Base-by-base conservation (phyloP, 352 stramenopile genomes). In the Albugo laibachii region DNA sequence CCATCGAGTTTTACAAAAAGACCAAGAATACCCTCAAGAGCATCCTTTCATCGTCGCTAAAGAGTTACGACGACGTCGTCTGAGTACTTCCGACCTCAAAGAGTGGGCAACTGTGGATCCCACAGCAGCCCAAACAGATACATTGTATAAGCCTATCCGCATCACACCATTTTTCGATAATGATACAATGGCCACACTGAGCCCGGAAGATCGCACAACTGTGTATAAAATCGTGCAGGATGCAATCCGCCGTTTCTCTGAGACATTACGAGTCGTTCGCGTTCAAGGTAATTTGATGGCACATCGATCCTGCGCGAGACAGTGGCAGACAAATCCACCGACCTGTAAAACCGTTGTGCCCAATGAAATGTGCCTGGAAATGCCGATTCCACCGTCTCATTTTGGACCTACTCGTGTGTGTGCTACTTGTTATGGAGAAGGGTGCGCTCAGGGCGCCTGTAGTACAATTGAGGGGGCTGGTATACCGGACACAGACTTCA, bases 151-250 rank as follows among this genome's bases (percentile, higher is more conserved):
- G 11, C 49, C 69, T 1, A 78, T 83, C 34, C 67, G 71, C 1
- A 80, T 83, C 49, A 82, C 64, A 1, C 61, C 71, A 1, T 72
- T 80, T 50, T 81, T 77, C 45, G 69, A 87, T 48, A 62, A 68
- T 12, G 21, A 52, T 8, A 78, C 55, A n/a, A 53, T 87, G 27
- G 51, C 46, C 21, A 27, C 49, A 8, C 49, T 87, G 0, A 40
- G 65, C 0, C 20, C 51, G 2, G 59, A 37, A 10, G 63, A 84
- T 39, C 61, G 57, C 3, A 36, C 53, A 10, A 36, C 69, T 13
- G 51, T 87, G 11, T 53, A 62, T n/a, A 56, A 67, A 45, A 67
- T 87, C 43, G 65, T 89, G 6, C 65, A 69, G 0, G 72, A 77
- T 11, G 74, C 77, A 0, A 84, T 89, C 49, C 37, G 50, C 15